These are phyloP conservation scores for Digitaria exilis DNA, from an alignment of 202 grass and related monocot species.

Conservation along the genomic window DNA sequence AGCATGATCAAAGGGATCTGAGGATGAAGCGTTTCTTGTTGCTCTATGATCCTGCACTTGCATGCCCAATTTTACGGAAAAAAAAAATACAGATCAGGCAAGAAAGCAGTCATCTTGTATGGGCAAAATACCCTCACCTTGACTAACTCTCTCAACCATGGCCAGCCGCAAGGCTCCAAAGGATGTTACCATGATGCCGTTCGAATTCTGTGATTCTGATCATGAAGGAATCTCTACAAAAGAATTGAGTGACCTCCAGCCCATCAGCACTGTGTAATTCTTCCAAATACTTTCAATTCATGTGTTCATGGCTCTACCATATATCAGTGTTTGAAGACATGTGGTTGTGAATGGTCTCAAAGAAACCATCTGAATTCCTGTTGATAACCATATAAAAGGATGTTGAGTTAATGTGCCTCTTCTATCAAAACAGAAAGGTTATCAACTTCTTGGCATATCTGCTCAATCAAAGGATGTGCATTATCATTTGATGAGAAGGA, in stretches of 20 bases:
- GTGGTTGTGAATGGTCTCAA: conserved; percentile 17
- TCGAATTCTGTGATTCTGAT: conserved; percentile 2
- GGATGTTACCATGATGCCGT: not conserved
- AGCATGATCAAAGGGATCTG: not conserved
- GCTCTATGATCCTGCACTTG: not conserved
- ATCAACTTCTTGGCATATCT: conserved; percentile 57
- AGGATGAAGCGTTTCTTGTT: not conserved
- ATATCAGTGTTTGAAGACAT: conserved; percentile 12
- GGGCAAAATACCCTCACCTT: conserved; percentile 27
- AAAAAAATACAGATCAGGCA: conserved; percentile 1
- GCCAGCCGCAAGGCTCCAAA: not conserved
- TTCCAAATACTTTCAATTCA: conserved; percentile 15
- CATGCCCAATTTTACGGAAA: not conserved
- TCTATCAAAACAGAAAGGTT: conserved; percentile 65
- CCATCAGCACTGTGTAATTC: conserved; percentile 18
- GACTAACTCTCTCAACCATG: conserved; percentile 9
- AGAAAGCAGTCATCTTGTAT: not conserved
- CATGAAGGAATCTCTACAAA: conserved; percentile 16
- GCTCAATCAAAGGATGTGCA: conserved; percentile 48
- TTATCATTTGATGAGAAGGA: conserved; percentile 73
- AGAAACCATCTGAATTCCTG: conserved; percentile 5
- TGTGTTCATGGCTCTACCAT: not conserved
- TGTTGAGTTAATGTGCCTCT: conserved; percentile 19
- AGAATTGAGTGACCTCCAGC: conserved; percentile 8
- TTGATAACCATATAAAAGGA: conserved; percentile 20